phyloP scores from a whole-genome alignment of 2,329 filamentous ascomycete species.

The Trichoderma polysporum region DNA sequence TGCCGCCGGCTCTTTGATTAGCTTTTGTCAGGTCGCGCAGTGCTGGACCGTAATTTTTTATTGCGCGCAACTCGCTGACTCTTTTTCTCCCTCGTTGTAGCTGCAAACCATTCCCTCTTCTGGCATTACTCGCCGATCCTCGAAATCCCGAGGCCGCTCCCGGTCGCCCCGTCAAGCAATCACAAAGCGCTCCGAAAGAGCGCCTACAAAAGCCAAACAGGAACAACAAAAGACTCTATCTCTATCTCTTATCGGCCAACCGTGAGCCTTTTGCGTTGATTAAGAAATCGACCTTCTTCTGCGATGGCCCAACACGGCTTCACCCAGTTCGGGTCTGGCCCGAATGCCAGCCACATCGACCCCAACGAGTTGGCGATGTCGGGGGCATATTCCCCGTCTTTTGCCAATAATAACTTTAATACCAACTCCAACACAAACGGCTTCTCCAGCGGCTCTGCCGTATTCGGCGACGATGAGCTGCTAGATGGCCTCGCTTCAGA shows the following conservation, averaged over 20 bases:
- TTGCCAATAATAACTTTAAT: constrained; percentile 55
- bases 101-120: constrained; percentile 3
- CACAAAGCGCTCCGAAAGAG: neutral
- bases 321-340: constrained; percentile 54
- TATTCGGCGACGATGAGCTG: constrained; percentile 86
- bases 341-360: constrained; percentile 66
- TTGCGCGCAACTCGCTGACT: neutral
- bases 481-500: constrained; percentile 68
- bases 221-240: neutral
- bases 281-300: constrained; percentile 5
- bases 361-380: constrained; percentile 79
- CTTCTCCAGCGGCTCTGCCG: constrained; percentile 75
- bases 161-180: constrained; percentile 1
- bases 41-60: neutral
- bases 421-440: constrained; percentile 61
- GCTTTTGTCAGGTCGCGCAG: constrained; percentile 16
- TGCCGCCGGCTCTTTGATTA: constrained; percentile 15
- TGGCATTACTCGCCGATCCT: neutral
- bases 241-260: neutral
- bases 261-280: neutral
- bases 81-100: neutral
- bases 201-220: neutral
- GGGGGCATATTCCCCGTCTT: constrained; percentile 60
- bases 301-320: constrained; percentile 58
- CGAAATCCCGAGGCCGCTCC: constrained; percentile 7